Evolutionary conservation across 805 yeast species (phyloP).

Genomic region (Sugiyamaella chiloensis): DNA sequence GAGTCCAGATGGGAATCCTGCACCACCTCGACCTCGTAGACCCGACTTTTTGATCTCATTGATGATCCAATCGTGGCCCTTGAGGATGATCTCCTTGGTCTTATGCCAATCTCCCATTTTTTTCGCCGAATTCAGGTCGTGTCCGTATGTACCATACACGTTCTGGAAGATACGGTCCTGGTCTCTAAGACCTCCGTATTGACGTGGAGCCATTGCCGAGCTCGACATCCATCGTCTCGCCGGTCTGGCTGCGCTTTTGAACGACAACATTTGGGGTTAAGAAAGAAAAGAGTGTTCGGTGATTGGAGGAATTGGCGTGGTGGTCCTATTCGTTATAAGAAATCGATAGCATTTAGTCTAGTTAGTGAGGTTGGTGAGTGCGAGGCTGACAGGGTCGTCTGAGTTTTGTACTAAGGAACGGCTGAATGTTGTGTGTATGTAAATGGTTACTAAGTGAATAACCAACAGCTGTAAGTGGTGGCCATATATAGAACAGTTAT

Average conservation of each 20-base stretch:
- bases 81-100: constrained; percentile 77
- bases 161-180: constrained; percentile 86
- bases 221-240: constrained; percentile 6
- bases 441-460: no score
- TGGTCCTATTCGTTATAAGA: no score
- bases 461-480: no score
- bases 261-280: background rate
- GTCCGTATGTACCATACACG: constrained; percentile 70
- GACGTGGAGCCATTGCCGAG: constrained; percentile 29
- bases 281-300: background rate
- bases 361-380: no score
- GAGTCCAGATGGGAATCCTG: constrained; percentile 88
- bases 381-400: no score
- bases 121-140: constrained; percentile 68
- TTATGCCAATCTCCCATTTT: constrained; percentile 90
- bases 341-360: no score
- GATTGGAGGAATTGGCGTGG: background rate
- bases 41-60: constrained; percentile 84
- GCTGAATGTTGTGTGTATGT: no score
- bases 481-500: no score
- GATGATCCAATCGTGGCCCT: constrained; percentile 88
- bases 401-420: no score
- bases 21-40: constrained; percentile 89
- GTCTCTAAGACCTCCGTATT: constrained; percentile 74
- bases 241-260: constrained; percentile 2